Evolutionary conservation across 202 grass and related monocot genomes (phyloP).

Genomic region (Carex sylvatica): DNA sequence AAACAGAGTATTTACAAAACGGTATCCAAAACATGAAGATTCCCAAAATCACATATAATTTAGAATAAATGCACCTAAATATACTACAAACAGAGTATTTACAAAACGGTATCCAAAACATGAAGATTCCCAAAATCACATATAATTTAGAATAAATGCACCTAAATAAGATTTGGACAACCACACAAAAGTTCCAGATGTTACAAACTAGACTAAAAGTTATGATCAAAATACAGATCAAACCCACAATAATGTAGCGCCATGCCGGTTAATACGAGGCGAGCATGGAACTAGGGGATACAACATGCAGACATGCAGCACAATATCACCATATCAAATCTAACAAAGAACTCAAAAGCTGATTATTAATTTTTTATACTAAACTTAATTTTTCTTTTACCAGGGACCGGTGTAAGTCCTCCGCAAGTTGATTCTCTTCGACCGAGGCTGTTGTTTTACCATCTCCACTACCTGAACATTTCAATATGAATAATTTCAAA

Average conservation of each 20-base stretch:
- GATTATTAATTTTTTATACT: conserved; percentile 14
- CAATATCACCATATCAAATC: conserved; percentile 13
- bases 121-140: conserved; percentile 4
- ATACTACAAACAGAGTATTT: not conserved
- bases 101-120: not conserved
- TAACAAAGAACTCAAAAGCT: not conserved
- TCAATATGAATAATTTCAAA: conserved; percentile 16
- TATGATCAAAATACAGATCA: not conserved
- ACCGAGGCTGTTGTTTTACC: conserved; percentile 30
- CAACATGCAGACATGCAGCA: not conserved
- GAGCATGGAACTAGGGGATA: not conserved
- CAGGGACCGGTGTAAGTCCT: conserved; percentile 75
- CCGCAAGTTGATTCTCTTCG: conserved; percentile 61
- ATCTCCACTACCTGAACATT: conserved; percentile 43
- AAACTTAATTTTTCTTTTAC: conserved; percentile 37
- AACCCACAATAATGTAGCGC: not conserved
- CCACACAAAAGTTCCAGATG: not conserved
- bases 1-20: not conserved
- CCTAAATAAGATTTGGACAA: not conserved
- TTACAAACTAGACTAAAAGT: conserved; percentile 16
- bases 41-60: not conserved
- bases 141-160: not conserved
- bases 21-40: not conserved
- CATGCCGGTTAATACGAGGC: conserved; percentile 6
- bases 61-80: not conserved